phyloP scores from a whole-genome alignment of 495 filamentous ascomycete genomes.

The Xylaria scruposa region DNA sequence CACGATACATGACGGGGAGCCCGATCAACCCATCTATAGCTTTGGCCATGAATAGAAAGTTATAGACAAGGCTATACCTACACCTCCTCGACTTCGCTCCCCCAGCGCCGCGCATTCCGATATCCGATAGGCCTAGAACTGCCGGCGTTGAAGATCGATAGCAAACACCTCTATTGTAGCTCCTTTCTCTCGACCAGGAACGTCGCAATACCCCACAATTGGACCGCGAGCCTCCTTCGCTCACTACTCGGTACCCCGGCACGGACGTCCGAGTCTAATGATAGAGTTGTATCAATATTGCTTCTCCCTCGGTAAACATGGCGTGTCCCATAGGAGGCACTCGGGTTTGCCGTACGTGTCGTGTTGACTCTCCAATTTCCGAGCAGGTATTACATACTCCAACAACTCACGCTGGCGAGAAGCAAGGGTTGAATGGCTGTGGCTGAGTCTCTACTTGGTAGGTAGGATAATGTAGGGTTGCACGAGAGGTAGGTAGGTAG shows the following conservation, averaged over 20 bases:
- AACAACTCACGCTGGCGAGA: background rate
- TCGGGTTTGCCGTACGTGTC: background rate
- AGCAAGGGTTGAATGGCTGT: background rate
- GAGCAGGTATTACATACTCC: background rate
- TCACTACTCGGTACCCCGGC: background rate
- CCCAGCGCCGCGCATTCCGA: background rate
- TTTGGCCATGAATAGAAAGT: background rate
- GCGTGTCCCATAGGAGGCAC: background rate
- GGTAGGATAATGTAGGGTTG: conserved; percentile 1
- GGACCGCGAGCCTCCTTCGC: background rate
- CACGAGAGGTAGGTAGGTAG: background rate
- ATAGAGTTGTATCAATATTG: background rate
- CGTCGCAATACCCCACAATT: background rate
- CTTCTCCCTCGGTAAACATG: background rate
- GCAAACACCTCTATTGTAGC: background rate
- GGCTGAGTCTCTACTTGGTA: background rate
- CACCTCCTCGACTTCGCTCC: background rate
- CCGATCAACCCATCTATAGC: background rate
- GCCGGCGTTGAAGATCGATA: background rate
- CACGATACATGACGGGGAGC: background rate
- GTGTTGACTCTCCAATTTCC: background rate
- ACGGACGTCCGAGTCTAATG: background rate
- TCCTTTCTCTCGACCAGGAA: background rate
- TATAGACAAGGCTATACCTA: background rate
- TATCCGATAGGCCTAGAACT: background rate